phyloP scores from a whole-genome alignment of 257 asterid species.

The Capsicum pubescens region DNA sequence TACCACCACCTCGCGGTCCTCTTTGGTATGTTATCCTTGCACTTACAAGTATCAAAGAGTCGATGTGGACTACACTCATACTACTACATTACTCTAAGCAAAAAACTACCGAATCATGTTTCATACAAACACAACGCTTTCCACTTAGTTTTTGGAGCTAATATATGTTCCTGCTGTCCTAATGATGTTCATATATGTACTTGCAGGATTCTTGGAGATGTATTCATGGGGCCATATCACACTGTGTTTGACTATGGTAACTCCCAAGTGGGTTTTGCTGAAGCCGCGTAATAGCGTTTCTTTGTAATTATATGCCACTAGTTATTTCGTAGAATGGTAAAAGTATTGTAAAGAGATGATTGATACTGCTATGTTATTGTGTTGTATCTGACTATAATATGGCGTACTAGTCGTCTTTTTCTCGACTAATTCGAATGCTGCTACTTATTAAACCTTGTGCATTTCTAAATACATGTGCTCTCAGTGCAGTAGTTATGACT shows the following conservation, averaged over 20 bases:
- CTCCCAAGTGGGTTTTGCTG: constrained; percentile 86
- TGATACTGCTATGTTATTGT: neutral
- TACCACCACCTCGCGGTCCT: constrained; percentile 90
- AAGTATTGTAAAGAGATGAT: constrained; percentile 24
- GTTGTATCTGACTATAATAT: constrained; percentile 9
- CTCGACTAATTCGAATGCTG: neutral
- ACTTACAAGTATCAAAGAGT: neutral
- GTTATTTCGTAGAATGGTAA: neutral
- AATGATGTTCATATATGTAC: neutral
- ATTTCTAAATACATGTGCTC: neutral
- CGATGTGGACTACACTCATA: neutral
- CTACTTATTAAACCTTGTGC: neutral
- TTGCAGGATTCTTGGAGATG: constrained; percentile 96
- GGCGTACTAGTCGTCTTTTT: neutral
- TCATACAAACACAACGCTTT: neutral
- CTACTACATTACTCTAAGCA: neutral
- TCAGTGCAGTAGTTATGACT: neutral
- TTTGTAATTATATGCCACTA: constrained; percentile 22
- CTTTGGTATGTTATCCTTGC: constrained; percentile 61
- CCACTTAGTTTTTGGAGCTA: neutral
- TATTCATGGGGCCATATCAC: constrained; percentile 95
- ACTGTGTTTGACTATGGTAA: constrained; percentile 89
- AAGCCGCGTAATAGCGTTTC: constrained; percentile 56
- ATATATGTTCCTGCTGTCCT: neutral
- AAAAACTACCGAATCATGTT: neutral